Evolutionary conservation across 768 basidiomycete species (phyloP), one percentile per base, ranked within the genome.

Genomic region (Rhodotorula graminis): DNA sequence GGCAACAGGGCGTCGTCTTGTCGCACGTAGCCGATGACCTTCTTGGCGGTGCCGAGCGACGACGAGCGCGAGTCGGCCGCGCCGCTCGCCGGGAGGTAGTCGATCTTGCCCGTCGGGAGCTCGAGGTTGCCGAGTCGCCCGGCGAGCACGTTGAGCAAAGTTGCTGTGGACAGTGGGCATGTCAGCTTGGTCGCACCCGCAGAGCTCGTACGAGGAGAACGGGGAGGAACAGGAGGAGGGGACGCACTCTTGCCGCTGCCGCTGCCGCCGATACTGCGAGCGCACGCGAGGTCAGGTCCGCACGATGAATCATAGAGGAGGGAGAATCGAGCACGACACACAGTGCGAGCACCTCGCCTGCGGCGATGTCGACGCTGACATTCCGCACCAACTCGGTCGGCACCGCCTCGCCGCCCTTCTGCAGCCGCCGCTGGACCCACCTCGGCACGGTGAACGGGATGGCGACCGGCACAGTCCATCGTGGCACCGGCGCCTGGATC

Each of bases 321-420:
- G 23, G 9, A 14, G 42, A 44, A 6, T 18, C 5, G 5, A 37
- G 44, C 44, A 2, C 44, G 18, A 74, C 81, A 71, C 67, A 82
- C 82, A 83, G 81, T 10, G 82, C 83, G 16, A 83, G 69, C n/a
- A 83, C 78, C 69, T 83, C 82, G 18, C 83, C 82, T 33, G 79
- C 74, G 27, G 76, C 61, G 64, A 82, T 82, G 40, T 73, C 73
- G 19, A 79, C 78, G 33, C 68, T 75, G 15, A 82, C 81, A 5
- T 78, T 71, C 11, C 80, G 70, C 25, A 83, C 71, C 53, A 83
- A 57, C 52, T 56, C 65, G 16, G 57, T 66, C 40, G 64, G 37
- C 37, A 49, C 66, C 31, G 37, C 33, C 25, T 53, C 52, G 8
- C 21, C 40, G 9, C n/a, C 60, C 53, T 56, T 68, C 66, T n/a